Conservation (phyloP, 2,329 filamentous ascomycete species). For the Rachicladosporium sp. region DNA sequence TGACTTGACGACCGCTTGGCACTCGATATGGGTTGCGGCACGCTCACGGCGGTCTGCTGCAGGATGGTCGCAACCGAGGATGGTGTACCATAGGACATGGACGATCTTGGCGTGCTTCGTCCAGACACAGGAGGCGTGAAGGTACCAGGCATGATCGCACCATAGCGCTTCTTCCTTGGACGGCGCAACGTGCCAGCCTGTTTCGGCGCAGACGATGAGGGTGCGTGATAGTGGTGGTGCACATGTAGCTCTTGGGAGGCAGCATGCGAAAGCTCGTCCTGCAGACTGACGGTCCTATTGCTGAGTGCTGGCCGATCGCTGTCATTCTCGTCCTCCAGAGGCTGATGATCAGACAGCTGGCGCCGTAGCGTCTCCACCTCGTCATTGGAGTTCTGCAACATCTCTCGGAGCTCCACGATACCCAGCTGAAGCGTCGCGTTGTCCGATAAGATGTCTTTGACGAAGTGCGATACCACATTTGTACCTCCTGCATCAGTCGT, state of each 20-base stretch:
- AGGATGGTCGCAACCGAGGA: constrained; percentile 47
- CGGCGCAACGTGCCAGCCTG: constrained; percentile 27
- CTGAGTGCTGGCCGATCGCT: constrained; percentile 20
- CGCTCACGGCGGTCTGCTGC: constrained; percentile 49
- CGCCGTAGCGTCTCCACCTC: constrained; percentile 81
- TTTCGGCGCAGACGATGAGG: constrained; percentile 23
- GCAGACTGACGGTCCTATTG: constrained; percentile 43
- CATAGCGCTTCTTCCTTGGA: constrained; percentile 58
- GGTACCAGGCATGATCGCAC: constrained; percentile 43
- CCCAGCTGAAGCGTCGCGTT: constrained; percentile 89
- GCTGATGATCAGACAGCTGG: constrained; percentile 68
- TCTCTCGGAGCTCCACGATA: constrained; percentile 79
- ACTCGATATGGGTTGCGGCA: constrained; percentile 34
- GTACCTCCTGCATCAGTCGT: constrained; percentile 49
- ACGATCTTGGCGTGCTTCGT: constrained; percentile 25
- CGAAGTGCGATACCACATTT: constrained; percentile 84
- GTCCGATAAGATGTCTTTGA: constrained; percentile 87
- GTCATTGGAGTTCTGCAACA: constrained; percentile 83
- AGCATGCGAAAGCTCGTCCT: constrained; percentile 53
- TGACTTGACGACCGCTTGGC: constrained; percentile 53
- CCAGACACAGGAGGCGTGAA: constrained; percentile 30
- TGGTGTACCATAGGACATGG: constrained; percentile 30
- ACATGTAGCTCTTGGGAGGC: constrained; percentile 72
- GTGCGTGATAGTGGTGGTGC: constrained; percentile 83
- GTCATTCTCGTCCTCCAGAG: constrained; percentile 35